Percentiles rank a stretch among this genome's conserved stretches.
phyloP scores from a whole-genome alignment of 1,284 basidiomycete species.

The Calocybe gambosa region DNA sequence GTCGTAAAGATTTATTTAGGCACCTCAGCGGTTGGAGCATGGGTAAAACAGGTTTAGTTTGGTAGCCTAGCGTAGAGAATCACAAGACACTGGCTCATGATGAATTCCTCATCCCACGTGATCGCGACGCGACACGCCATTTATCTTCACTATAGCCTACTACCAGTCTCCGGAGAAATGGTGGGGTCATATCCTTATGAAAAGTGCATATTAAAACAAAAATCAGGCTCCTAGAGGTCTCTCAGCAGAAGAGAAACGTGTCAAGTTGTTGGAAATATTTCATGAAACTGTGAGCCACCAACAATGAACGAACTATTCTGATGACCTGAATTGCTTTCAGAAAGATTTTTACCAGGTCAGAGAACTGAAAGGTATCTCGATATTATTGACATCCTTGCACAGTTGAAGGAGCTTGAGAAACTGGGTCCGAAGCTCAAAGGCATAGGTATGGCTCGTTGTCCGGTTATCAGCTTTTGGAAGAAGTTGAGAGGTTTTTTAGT shows the following conservation, averaged over 20 bases:
- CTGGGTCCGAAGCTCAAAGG: conserved; percentile 80
- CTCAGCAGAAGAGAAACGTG: conserved; percentile 75
- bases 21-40: too few species aligned
- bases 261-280: conserved; percentile 81
- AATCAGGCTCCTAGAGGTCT: conserved; percentile 66
- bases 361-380: background rate
- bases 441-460: conserved; percentile 49
- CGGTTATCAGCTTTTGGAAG: background rate
- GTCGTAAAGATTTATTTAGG: too few species aligned
- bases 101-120: background rate
- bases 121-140: background rate
- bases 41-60: too few species aligned
- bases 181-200: too few species aligned
- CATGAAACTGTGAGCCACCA: conserved; percentile 66
- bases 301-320: background rate
- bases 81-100: background rate
- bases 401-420: conserved; percentile 89
- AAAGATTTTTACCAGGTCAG: conserved; percentile 79
- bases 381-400: background rate
- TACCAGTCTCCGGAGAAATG: too few species aligned
- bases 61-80: too few species aligned
- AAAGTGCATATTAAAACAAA: background rate
- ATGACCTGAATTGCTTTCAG: conserved; percentile 30
- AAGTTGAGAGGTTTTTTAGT: conserved; percentile 37
- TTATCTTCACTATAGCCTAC: too few species aligned